Percentiles rank a stretch among this genome's conserved stretches.
These are phyloP conservation scores for Suhomyces panamericanus DNA, from an alignment of 1,139 yeast species.

Conservation along the genomic window DNA sequence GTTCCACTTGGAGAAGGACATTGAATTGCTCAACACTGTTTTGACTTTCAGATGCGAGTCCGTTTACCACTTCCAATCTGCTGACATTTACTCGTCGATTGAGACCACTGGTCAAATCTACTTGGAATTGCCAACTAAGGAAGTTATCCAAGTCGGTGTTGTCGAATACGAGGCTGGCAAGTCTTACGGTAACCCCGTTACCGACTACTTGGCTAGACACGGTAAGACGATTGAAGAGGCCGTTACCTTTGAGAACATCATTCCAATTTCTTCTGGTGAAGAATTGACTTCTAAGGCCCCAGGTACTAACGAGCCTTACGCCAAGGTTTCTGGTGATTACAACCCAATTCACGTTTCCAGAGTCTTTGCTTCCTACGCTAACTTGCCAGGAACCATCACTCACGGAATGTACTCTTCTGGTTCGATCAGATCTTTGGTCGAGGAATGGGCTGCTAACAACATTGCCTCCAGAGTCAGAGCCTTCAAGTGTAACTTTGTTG, in stretches of 20 bases:
- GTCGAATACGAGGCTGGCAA: constrained; percentile 89
- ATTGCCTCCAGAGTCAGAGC: constrained; percentile 96
- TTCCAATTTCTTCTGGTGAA: constrained; percentile 82
- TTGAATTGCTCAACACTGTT: constrained; percentile 74
- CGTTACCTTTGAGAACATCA: constrained; percentile 81
- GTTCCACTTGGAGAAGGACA: constrained; percentile 79
- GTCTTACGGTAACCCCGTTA: constrained; percentile 96
- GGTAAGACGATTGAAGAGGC: constrained; percentile 96
- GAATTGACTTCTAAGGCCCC: constrained; percentile 75
- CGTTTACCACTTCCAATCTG: constrained; percentile 76
- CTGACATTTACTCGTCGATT: constrained; percentile 74
- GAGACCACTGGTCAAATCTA: constrained; percentile 81
- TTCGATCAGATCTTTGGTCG: constrained; percentile 90
- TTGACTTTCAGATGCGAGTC: constrained; percentile 91
- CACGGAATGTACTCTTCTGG: constrained; percentile 99
- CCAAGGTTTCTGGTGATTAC: constrained; percentile 96
- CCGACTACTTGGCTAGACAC: constrained; percentile 87
- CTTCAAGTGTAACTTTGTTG: constrained; percentile 85
- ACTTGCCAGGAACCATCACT: constrained; percentile 94
- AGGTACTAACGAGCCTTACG: constrained; percentile 90
- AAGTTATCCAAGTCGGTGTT: constrained; percentile 81
- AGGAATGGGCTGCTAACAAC: constrained; percentile 98
- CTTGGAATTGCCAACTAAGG: constrained; percentile 91
- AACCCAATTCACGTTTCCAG: constrained; percentile 98
- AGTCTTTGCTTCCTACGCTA: constrained; percentile 90